A percentile compares a stretch with the other conserved stretches of the same genome.
Evolutionary conservation across 441 rosid genomes (phyloP).

Genomic region (Macaranga tanarius): DNA sequence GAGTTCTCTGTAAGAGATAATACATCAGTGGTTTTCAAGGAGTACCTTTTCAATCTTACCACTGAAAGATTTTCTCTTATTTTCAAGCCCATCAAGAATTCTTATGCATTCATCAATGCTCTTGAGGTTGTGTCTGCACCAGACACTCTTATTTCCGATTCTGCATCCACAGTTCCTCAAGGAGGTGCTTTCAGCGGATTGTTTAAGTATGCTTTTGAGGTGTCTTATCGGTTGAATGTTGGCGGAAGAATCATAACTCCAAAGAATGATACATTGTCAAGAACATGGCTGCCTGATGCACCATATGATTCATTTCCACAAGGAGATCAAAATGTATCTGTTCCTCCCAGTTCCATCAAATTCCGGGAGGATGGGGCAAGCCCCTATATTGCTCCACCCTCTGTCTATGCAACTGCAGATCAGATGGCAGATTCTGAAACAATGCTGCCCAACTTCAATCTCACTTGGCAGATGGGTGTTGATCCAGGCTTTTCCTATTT

Average conservation of each 20-base stretch:
- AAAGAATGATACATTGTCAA: slow-evolving; percentile 58
- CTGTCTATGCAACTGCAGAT: slow-evolving; percentile 56
- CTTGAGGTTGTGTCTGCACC: slow-evolving; percentile 83
- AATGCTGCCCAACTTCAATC: slow-evolving; percentile 49
- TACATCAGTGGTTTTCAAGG: slow-evolving; percentile 44
- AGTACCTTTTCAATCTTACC: slow-evolving; percentile 51
- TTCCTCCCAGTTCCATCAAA: slow-evolving; percentile 39
- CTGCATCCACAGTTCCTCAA: slow-evolving; percentile 52
- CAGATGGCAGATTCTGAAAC: slow-evolving; percentile 54
- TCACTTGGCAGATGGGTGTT: slow-evolving; percentile 59
- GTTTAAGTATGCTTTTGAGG: slow-evolving; percentile 42
- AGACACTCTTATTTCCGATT: slow-evolving; percentile 43
- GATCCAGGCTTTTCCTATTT: slow-evolving; percentile 52
- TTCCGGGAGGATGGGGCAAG: slow-evolving; percentile 45
- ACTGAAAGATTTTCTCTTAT: slow-evolving; percentile 43
- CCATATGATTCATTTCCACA: slow-evolving; percentile 41
- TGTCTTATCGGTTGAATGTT: slow-evolving; percentile 53
- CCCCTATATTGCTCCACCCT: slow-evolving; percentile 53
- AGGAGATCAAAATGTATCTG: slow-evolving; percentile 36
- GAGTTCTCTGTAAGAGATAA: slow-evolving; percentile 41
- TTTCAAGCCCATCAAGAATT: slow-evolving; percentile 48
- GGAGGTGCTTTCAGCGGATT: slow-evolving; percentile 41
- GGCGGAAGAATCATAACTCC: slow-evolving; percentile 60
- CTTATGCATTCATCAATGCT: slow-evolving; percentile 73
- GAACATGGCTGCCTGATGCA: slow-evolving; percentile 59